A percentile compares a stretch with the other conserved stretches of the same genome.
These are phyloP conservation scores for Suhomyces pyralidae DNA, from an alignment of 805 yeast species.

Conservation along the genomic window DNA sequence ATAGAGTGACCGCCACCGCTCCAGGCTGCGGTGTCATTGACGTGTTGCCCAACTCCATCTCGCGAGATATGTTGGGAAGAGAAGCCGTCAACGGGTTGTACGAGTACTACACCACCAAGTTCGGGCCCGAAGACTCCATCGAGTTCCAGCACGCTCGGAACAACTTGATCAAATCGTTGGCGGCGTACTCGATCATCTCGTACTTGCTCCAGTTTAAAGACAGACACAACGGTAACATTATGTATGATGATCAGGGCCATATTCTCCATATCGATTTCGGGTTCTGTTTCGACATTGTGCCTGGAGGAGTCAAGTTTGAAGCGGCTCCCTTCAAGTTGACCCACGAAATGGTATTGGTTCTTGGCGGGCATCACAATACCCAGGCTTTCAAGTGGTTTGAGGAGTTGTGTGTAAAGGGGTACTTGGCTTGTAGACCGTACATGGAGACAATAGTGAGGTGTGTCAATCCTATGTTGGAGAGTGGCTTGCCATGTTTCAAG, in stretches of 20 bases:
- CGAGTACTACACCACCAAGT: constrained; percentile 86
- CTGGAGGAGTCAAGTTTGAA: constrained; percentile 97
- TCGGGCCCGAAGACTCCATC: constrained; percentile 89
- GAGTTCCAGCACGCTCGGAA: constrained; percentile 90
- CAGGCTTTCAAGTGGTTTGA: constrained; percentile 93
- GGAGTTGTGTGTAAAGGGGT: constrained; percentile 91
- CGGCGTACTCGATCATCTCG: constrained; percentile 90
- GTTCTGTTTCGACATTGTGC: constrained; percentile 96
- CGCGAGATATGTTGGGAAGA: constrained; percentile 97
- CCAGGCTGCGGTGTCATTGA: constrained; percentile 99
- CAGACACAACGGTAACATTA: constrained; percentile 96
- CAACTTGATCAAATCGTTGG: constrained; percentile 89
- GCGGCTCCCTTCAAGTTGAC: constrained; percentile 98
- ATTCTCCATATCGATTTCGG: constrained; percentile 97
- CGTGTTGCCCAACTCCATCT: constrained; percentile 90
- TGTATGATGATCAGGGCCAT: constrained; percentile 95
- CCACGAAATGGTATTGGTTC: constrained; percentile 90
- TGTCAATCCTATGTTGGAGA: constrained; percentile 88
- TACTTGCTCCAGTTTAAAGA: constrained; percentile 92
- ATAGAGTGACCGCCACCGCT: constrained; percentile 96
- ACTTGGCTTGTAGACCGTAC: constrained; percentile 81
- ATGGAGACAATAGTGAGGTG: constrained; percentile 81
- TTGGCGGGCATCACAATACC: constrained; percentile 86
- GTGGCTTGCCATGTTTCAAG: constrained; percentile 96
- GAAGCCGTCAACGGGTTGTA: constrained; percentile 97